Evolutionary conservation across 441 rosid species (phyloP), one percentile per base, ranked within the genome.

Genomic region (Populus hybrid): DNA sequence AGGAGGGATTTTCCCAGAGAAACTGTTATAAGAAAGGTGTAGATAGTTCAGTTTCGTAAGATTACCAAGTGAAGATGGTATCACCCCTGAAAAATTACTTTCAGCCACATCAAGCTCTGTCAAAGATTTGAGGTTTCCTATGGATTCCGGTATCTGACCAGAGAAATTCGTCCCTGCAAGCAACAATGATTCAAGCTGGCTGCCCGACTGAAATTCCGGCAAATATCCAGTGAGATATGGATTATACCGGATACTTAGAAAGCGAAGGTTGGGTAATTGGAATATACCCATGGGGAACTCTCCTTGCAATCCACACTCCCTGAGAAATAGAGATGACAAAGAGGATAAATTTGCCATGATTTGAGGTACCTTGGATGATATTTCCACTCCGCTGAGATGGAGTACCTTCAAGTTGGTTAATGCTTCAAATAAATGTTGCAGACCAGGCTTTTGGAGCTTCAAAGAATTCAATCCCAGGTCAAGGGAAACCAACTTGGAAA

Each of bases 21-120:
- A 28, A 16, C 74, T 67, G 71, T 88, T 91, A 73, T 24, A 24
- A 21, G 91, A 84, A 78, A 92, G 87, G 69, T 84, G 89, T 23
- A 36, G 28, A 5, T 10, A 36, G 0, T 4, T 46, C 4, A 82
- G 30, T 0, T 24, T n/a, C 0, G 40, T 3, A 24, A 72, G 69
- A 9, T 69, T 46, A 1, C 70, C 74, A 24, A 28, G 46, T 21
- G 75, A 73, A 19, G 73, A 30, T 26, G 80, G 78, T 6, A 76
- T n/a, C 2, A 4, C 28, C 18, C 80, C 78, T 2, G 30, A 35
- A 28, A 79, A 79, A 40, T 12, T 14, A 26, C 61, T 67, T 9
- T 0, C 0, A 0, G 0, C 9, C 14, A 72, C 34, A 1, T 40
- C 57, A 8, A 82, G 50, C 1, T 3, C 0, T 0, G 0, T 34